Base-by-base conservation (phyloP, 1,284 basidiomycete genomes). In the Heliocybe sulcata region DNA sequence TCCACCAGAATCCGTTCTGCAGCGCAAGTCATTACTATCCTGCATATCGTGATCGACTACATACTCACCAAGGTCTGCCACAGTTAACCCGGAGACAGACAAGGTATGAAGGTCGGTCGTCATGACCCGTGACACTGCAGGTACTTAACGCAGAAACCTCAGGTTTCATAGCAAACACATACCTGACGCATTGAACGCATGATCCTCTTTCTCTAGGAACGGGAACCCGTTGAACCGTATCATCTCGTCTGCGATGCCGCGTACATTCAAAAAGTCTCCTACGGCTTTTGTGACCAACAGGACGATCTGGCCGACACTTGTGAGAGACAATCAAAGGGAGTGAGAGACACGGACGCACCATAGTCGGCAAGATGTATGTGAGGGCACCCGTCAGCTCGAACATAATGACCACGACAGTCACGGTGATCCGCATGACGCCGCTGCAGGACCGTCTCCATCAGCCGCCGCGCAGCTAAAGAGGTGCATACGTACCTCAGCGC, bases 371-470 rank as follows among this genome's bases (percentile, higher is more conserved):
- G 62, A 99, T 97, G 69, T 99, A 99, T 11, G 94, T 98, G 63
- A 99, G 71, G 1, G 97, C 96, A 9, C 97, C 97, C 1, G 97
- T 99, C n/a, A 99, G 79, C 67, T 99, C 97, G 69, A 98, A 98
- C 95, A 99, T 99, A 72, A 99, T 98, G 54, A 99, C 97, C 1
- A 98, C 97, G 1, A 99, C 94, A 0, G 95, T 94, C 22, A 99
- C 93, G 0, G 97, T 99, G 59, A 98, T 92, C 59, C 95, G 82
- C 77, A 98, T 99, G 54, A 99, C 86, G 25, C 97, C 97, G 56
- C 94, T 93, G 58, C n/a, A n/a, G 20, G 8, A 49, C 47, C 9
- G 50, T 56, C 57, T 11, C 33, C 26, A 19, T 16, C 42, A 23
- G 35, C 23, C 14, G 26, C 11, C 31, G 12, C 16, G 47, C 51